phyloP scores from a whole-genome alignment of 2,329 filamentous ascomycete species.

The Septoria linicola region DNA sequence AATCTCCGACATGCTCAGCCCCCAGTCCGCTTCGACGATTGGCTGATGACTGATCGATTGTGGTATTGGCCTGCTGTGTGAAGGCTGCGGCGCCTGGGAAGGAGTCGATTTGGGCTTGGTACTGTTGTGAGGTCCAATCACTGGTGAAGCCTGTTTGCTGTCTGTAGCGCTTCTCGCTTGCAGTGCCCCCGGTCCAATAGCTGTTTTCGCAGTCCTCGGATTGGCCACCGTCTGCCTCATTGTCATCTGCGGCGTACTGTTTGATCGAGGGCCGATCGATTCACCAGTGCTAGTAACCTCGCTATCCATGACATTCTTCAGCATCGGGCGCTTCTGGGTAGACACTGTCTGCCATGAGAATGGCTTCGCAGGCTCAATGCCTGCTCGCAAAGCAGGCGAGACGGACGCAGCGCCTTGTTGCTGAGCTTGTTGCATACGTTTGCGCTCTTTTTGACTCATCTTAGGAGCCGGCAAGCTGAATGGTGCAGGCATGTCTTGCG shows the following conservation, averaged over 20 bases:
- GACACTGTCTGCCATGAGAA: slow-evolving; percentile 64
- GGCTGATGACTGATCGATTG: slow-evolving; percentile 54
- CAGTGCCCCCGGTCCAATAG: neutral
- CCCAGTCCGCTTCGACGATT: slow-evolving; percentile 63
- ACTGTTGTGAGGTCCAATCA: neutral
- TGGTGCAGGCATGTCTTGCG: slow-evolving; percentile 23
- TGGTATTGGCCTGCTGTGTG: slow-evolving; percentile 40
- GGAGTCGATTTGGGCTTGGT: slow-evolving; percentile 1
- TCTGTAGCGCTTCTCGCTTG: slow-evolving; percentile 20
- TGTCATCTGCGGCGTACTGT: slow-evolving; percentile 54
- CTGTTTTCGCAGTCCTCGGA: slow-evolving; percentile 32
- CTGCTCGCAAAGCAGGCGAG: slow-evolving; percentile 26
- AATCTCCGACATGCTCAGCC: slow-evolving; percentile 82
- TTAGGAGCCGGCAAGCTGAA: slow-evolving; percentile 52
- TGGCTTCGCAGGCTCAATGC: slow-evolving; percentile 16
- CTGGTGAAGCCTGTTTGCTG: slow-evolving; percentile 19
- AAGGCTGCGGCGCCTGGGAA: slow-evolving; percentile 27
- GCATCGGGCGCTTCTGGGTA: slow-evolving; percentile 50
- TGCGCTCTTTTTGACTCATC: slow-evolving; percentile 88
- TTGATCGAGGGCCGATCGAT: slow-evolving; percentile 31
- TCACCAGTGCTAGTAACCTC: slow-evolving; percentile 34
- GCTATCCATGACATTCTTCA: slow-evolving; percentile 51
- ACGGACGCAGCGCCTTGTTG: slow-evolving; percentile 20
- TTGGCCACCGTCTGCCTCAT: slow-evolving; percentile 62
- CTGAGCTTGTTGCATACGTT: slow-evolving; percentile 73